Percentiles rank a stretch among this genome's conserved stretches.
Evolutionary conservation across 768 basidiomycete species (phyloP).

Genomic region (Boletus fagicola): DNA sequence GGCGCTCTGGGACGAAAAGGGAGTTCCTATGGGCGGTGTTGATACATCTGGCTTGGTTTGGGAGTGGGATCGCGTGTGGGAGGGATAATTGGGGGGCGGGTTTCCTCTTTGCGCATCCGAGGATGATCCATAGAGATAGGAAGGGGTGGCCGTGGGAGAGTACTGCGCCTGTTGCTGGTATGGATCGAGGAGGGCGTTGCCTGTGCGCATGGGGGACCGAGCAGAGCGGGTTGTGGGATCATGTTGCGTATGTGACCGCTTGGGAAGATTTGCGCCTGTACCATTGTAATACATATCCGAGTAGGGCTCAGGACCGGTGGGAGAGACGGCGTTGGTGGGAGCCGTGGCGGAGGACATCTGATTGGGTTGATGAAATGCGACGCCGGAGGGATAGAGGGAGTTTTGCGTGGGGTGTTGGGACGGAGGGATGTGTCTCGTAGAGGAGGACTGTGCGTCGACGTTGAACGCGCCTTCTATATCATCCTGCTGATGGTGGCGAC

Average conservation of each 20-base stretch:
- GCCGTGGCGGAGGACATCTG: slow-evolving; percentile 32
- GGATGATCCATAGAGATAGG: slow-evolving; percentile 43
- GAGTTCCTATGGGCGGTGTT: slow-evolving; percentile 46
- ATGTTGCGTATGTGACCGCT: slow-evolving; percentile 54
- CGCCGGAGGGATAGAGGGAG: slow-evolving; percentile 57
- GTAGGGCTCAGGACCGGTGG: slow-evolving; percentile 44
- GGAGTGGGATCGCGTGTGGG: slow-evolving; percentile 57
- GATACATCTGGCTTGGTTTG: slow-evolving; percentile 52
- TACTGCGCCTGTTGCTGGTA: slow-evolving; percentile 67
- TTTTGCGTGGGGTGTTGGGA: slow-evolving; percentile 41
- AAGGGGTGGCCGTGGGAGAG: slow-evolving; percentile 50
- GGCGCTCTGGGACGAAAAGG: slow-evolving; percentile 56
- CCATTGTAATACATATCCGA: slow-evolving; percentile 64
- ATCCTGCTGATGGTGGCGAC: slow-evolving; percentile 68
- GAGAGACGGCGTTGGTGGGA: slow-evolving; percentile 36
- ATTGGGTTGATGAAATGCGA: slow-evolving; percentile 57
- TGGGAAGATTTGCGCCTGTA: slow-evolving; percentile 47
- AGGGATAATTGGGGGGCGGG: slow-evolving; percentile 45
- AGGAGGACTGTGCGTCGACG: slow-evolving; percentile 31
- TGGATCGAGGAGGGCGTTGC: slow-evolving; percentile 60
- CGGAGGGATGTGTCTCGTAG: slow-evolving; percentile 25
- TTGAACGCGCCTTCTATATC: slow-evolving; percentile 59
- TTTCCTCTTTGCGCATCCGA: slow-evolving; percentile 41
- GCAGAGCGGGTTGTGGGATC: slow-evolving; percentile 49
- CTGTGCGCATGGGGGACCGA: slow-evolving; percentile 63